Evolutionary conservation across 768 basidiomycete genomes (phyloP).

Genomic region (Cystobasidium onofrii): DNA sequence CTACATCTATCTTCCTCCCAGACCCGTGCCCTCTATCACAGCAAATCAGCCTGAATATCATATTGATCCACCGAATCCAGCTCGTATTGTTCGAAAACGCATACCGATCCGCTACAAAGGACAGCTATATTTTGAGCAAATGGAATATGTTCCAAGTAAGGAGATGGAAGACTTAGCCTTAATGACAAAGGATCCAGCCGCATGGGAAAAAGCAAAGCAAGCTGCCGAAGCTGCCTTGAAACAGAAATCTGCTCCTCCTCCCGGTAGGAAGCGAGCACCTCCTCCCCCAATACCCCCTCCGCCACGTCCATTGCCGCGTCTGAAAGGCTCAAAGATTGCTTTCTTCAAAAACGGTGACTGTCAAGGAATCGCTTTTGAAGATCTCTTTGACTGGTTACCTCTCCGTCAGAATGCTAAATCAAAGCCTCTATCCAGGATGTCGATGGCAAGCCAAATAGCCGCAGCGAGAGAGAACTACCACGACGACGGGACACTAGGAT

Average conservation of each 20-base stretch:
- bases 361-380: slow-evolving; percentile 72
- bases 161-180: slow-evolving; percentile 76
- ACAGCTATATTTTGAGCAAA: slow-evolving; percentile 90
- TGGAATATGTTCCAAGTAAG: slow-evolving; percentile 78
- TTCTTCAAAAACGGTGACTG: slow-evolving; percentile 89
- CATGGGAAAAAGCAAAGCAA: slow-evolving; percentile 53
- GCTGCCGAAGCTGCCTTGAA: slow-evolving; percentile 56
- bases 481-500: slow-evolving; percentile 90
- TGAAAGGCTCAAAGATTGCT: slow-evolving; percentile 64
- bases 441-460: slow-evolving; percentile 60
- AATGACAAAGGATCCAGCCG: slow-evolving; percentile 38
- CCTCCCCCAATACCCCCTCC: slow-evolving; percentile 45
- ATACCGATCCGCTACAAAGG: slow-evolving; percentile 91
- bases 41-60: not conserved
- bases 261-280: slow-evolving; percentile 48
- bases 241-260: slow-evolving; percentile 53
- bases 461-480: slow-evolving; percentile 68
- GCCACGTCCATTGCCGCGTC: slow-evolving; percentile 58
- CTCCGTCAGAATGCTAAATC: slow-evolving; percentile 56
- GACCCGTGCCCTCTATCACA: slow-evolving; percentile 46
- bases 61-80: slow-evolving; percentile 64
- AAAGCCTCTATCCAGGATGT: slow-evolving; percentile 49
- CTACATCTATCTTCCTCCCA: slow-evolving; percentile 77
- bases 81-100: slow-evolving; percentile 74
- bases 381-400: slow-evolving; percentile 82